A percentile compares a stretch with the other conserved stretches of the same genome.
These are phyloP conservation scores for Solanum lycopersicoides DNA, from an alignment of 257 asterid genomes.

Conservation along the genomic window DNA sequence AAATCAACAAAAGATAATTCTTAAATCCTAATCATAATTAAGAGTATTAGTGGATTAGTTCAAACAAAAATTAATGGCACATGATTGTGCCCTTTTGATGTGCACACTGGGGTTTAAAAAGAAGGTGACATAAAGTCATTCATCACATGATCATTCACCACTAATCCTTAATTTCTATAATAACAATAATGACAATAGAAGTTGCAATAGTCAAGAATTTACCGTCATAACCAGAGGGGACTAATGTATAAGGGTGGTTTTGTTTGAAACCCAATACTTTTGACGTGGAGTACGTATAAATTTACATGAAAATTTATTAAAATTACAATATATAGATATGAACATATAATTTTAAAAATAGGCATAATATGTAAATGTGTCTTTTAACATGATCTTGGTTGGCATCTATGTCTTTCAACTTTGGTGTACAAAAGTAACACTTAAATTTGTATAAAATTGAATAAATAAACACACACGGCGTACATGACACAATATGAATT, in stretches of 20 bases:
- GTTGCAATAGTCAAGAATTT: not conserved
- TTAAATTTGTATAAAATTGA: not conserved
- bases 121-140: slow-evolving; percentile 20
- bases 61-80: slow-evolving; percentile 1
- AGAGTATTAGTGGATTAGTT: slow-evolving; percentile 1
- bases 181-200: not conserved
- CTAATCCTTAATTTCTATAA: not conserved
- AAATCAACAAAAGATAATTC: not conserved
- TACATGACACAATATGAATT: no score
- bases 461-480: no score
- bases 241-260: not conserved
- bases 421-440: not conserved
- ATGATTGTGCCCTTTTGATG: not conserved
- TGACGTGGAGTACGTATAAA: not conserved
- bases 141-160: slow-evolving; percentile 16
- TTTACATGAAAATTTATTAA: not conserved
- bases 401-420: not conserved
- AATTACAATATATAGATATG: not conserved
- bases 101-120: slow-evolving; percentile 11
- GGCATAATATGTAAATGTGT: no score
- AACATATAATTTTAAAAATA: not conserved
- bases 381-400: no score
- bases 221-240: not conserved
- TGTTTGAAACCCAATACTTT: not conserved
- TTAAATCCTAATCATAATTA: not conserved